Base-by-base conservation (phyloP, 176 grass and related monocot species). In the Stipa capillata region DNA sequence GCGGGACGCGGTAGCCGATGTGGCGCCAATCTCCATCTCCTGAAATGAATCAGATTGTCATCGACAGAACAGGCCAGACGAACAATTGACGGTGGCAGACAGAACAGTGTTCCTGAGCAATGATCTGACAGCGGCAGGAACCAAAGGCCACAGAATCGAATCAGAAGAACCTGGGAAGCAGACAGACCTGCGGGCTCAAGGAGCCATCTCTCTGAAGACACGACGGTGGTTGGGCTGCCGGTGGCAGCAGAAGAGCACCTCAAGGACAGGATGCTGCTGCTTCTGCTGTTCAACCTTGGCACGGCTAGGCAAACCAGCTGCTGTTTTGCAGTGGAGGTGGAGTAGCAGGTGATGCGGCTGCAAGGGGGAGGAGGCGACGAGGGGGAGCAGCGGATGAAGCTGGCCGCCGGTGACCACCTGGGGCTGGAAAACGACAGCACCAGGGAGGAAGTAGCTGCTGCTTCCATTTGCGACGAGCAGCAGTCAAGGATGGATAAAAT, bases 1-100 rank as follows among this genome's bases (percentile, higher is more conserved):
- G 84, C 63, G 79, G n/a, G 6, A 97, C 91, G 51, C 82, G 86
- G 64, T 88, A 94, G 16, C 94, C 91, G 52, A 97, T 94, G 58
- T 97, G 94, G 1, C 85, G 25, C 72, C 80, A 86, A 52, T 94
- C 87, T 4, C 91, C 91, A 57, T 97, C 91, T 18, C 94, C 94
- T 97, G 87, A 49, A 91, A 43, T 25, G 14, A 12, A 20, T 40
- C 17, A 42, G 9, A 0, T 20, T 50, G 6, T 8, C 29, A 63
- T 61, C n/a, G 1, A 13, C 16, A 20, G 29, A 9, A n/a, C 60
- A n/a, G 8, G 20, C 2, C 62, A 14, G 8, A 8, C 13, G 34
- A 9, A 60, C 2, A 32, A 32, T 8, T 53, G 8, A 3, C 2
- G 20, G 20, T 53, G 44, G 23, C 2, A 11, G 13, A 1, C 9